Evolutionary conservation across 2,329 filamentous ascomycete genomes (phyloP).

Genomic region (Paecilomyces niveus): DNA sequence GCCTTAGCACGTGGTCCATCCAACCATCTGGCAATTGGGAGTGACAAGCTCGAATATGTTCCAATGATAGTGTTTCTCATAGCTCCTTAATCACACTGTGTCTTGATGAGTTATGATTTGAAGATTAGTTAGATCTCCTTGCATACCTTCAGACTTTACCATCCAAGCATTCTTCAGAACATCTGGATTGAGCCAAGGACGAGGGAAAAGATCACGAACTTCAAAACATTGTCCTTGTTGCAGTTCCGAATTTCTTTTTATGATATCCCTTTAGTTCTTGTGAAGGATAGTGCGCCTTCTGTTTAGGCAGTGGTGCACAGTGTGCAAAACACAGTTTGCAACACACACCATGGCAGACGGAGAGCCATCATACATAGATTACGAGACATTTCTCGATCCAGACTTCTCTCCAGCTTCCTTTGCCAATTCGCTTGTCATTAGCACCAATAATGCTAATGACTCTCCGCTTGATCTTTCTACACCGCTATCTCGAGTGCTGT

Average conservation of each 20-base stretch:
- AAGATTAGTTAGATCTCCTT: constrained; percentile 2
- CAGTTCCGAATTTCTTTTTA: background rate
- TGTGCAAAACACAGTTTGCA: background rate
- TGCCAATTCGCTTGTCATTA: constrained; percentile 79
- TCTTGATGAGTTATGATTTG: background rate
- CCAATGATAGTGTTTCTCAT: background rate
- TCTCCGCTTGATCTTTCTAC: constrained; percentile 88
- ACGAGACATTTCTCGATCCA: constrained; percentile 80
- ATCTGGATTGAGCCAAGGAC: background rate
- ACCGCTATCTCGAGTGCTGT: constrained; percentile 84
- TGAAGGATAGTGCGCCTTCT: background rate
- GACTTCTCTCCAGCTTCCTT: constrained; percentile 74
- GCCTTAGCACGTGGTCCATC: background rate
- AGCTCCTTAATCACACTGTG: background rate
- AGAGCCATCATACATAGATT: constrained; percentile 82
- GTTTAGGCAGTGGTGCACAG: background rate
- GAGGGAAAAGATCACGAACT: background rate
- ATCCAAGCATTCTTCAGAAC: background rate
- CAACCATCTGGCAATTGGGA: background rate
- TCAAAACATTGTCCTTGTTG: background rate
- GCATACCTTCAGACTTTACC: background rate
- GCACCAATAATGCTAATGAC: constrained; percentile 88
- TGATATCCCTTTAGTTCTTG: background rate
- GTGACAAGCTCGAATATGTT: background rate
- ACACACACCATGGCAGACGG: constrained; percentile 24